Percentiles rank a stretch among this genome's conserved stretches.
phyloP scores from a whole-genome alignment of 1,284 basidiomycete genomes.

The Schizophyllum commune region DNA sequence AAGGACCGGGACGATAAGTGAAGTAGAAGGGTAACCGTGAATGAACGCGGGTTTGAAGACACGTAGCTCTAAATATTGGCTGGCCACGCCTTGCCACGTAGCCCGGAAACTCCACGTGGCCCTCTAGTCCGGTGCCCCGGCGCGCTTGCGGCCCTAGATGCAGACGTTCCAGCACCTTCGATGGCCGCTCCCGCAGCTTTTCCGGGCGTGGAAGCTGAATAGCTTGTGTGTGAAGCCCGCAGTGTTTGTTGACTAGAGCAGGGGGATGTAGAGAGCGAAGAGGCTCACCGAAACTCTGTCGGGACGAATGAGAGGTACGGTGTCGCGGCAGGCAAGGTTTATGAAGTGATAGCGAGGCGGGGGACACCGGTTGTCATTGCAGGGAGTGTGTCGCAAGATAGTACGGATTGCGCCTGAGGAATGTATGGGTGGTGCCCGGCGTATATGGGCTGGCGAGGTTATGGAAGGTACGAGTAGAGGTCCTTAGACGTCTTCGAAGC shows the following conservation, averaged over 20 bases:
- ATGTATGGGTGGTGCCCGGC: too few relatives aligned
- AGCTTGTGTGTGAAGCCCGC: not conserved
- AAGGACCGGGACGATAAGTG: slow-evolving; percentile 41
- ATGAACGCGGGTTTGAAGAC: not conserved
- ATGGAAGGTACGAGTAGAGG: too few relatives aligned
- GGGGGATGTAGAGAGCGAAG: too few relatives aligned
- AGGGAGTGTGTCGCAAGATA: too few relatives aligned
- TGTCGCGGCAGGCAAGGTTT: too few relatives aligned
- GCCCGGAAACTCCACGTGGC: not conserved
- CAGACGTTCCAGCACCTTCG: not conserved
- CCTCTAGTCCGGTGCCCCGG: not conserved
- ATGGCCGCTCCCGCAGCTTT: not conserved
- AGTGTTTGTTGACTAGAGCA: not conserved
- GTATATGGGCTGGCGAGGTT: too few relatives aligned
- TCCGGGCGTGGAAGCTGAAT: not conserved
- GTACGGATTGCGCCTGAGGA: too few relatives aligned
- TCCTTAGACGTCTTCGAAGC: too few relatives aligned
- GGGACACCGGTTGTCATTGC: too few relatives aligned
- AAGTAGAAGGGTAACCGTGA: not conserved
- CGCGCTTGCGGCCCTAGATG: not conserved
- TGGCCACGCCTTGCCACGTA: not conserved
- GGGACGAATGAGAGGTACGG: too few relatives aligned
- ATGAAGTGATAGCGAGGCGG: too few relatives aligned
- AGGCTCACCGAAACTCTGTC: too few relatives aligned
- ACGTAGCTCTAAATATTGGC: not conserved